Percentiles rank a stretch among this genome's conserved stretches.
These are phyloP conservation scores for Tetrahymena thermophila DNA, from an alignment of 73 alveolate species.

Conservation along the genomic window DNA sequence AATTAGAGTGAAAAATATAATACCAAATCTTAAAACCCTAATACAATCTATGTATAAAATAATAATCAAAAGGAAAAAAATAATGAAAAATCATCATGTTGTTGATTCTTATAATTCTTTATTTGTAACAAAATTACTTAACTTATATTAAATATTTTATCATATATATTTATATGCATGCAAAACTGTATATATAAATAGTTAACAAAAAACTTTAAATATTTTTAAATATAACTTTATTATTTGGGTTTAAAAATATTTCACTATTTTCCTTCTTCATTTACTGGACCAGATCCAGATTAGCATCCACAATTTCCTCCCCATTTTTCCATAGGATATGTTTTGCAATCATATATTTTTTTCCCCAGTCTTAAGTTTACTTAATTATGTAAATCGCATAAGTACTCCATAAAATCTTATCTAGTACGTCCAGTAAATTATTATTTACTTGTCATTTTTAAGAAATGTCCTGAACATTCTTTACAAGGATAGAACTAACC, in stretches of 20 bases:
- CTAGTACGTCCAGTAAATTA: constrained; percentile 8
- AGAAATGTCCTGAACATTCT: constrained; percentile 35
- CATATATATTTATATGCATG: too few species aligned
- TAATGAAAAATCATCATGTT: too few species aligned
- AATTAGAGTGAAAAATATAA: too few species aligned
- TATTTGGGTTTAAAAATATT: background rate
- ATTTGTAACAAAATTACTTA: too few species aligned
- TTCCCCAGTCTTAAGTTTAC: constrained; percentile 17
- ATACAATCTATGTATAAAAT: too few species aligned
- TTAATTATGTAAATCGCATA: constrained; percentile 23
- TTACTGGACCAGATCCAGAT: background rate
- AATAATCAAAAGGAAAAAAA: too few species aligned
- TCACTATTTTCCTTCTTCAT: constrained; percentile 5
- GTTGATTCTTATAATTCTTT: too few species aligned
- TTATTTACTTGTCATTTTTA: constrained; percentile 1
- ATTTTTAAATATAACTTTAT: background rate
- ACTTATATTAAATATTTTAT: too few species aligned
- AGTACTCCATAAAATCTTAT: constrained; percentile 34
- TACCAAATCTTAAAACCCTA: too few species aligned
- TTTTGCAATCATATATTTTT: constrained; percentile 9
- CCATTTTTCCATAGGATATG: constrained; percentile 24
- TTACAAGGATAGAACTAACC: constrained; percentile 44
- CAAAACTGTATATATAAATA: too few species aligned
- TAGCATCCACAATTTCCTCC: constrained; percentile 39
- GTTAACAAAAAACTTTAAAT: too few species aligned